A percentile compares a stretch with the other conserved stretches of the same genome.
phyloP scores from a whole-genome alignment of 2,329 filamentous ascomycete genomes.

The Moelleriella libera region DNA sequence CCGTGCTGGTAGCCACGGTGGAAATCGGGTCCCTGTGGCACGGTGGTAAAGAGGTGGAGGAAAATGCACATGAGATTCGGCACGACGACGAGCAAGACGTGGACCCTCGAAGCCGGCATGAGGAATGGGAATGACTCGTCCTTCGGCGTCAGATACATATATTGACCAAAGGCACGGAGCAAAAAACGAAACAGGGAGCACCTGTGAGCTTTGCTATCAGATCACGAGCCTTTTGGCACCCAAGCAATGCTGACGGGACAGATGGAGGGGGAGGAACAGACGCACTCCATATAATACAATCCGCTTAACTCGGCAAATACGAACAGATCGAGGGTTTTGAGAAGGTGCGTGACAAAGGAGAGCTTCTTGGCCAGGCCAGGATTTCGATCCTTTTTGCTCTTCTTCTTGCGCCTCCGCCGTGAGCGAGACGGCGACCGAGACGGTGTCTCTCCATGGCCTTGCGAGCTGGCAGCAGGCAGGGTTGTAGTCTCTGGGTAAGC shows the following conservation, averaged over 20 bases:
- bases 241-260: not conserved
- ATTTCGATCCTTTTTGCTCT: constrained; percentile 20
- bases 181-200: constrained; percentile 51
- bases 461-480: not conserved
- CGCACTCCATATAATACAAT: constrained; percentile 59
- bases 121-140: constrained; percentile 39
- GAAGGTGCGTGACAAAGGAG: constrained; percentile 44
- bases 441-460: constrained; percentile 4
- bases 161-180: constrained; percentile 43
- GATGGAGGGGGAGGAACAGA: constrained; percentile 1
- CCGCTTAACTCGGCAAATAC: constrained; percentile 51
- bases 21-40: constrained; percentile 43
- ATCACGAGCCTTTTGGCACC: not conserved
- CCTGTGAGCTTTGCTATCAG: constrained; percentile 20
- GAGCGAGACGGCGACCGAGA: constrained; percentile 12
- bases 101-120: constrained; percentile 39
- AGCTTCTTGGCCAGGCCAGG: constrained; percentile 40
- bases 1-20: constrained; percentile 53
- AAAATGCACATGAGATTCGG: constrained; percentile 48
- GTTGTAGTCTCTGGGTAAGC: not conserved
- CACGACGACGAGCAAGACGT: constrained; percentile 42
- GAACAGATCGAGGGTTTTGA: constrained; percentile 46
- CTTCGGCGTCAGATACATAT: constrained; percentile 50
- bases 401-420: constrained; percentile 21
- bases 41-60: constrained; percentile 39